Evolutionary conservation across 441 rosid species (phyloP).

Genomic region (Erodium texanum): DNA sequence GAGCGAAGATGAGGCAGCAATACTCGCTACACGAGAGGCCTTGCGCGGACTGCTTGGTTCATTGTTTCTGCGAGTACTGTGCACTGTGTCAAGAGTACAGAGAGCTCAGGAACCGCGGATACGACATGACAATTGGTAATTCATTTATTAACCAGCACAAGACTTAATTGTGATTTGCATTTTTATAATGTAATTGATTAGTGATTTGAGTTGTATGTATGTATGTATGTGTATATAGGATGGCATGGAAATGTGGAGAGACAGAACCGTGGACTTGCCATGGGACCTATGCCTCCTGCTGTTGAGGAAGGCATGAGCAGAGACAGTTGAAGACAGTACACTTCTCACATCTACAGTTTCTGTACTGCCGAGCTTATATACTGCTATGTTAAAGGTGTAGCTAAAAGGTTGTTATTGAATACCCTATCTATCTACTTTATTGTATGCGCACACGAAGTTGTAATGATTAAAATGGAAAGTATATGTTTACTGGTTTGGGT

Average conservation of each 20-base stretch:
- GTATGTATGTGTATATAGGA: conserved; percentile 25
- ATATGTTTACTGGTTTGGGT: no score
- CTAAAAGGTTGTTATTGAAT: no score
- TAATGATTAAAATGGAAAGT: no score
- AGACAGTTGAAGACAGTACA: neutral
- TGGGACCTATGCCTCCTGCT: conserved; percentile 30
- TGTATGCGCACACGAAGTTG: no score
- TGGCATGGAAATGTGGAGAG: conserved; percentile 69
- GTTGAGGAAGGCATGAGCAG: conserved; percentile 49
- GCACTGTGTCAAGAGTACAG: conserved; percentile 48
- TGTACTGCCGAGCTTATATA: no score
- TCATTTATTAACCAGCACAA: neutral
- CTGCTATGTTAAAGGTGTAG: no score
- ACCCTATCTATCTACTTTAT: no score
- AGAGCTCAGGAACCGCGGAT: conserved; percentile 38
- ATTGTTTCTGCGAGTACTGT: conserved; percentile 40
- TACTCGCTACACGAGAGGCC: conserved; percentile 28
- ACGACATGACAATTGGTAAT: conserved; percentile 30
- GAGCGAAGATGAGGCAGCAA: conserved; percentile 43
- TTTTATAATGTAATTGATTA: neutral
- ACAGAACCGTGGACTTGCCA: conserved; percentile 31
- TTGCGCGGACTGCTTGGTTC: conserved; percentile 42
- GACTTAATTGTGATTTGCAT: no score
- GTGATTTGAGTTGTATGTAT: neutral
- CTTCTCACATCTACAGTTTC: neutral